Base-by-base conservation (phyloP, 495 filamentous ascomycete species). In the Achaetomiella virescens region DNA sequence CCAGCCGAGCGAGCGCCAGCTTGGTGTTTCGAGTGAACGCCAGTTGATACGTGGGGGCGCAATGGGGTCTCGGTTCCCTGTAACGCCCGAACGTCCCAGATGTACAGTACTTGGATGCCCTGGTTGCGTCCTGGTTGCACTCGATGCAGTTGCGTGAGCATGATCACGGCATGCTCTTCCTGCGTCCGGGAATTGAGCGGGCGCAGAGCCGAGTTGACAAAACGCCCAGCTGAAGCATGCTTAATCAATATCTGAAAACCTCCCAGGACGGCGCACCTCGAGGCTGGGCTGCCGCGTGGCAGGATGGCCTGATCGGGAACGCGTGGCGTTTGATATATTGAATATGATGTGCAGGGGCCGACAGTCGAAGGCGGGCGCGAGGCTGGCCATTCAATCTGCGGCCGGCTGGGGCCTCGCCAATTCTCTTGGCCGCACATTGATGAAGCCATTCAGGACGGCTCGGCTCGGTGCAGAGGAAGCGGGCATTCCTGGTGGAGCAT, bases 321-420 rank as follows among this genome's bases (percentile, higher is more conserved):
- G 44, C 6, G 48, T 27, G 48, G 48, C 46, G 46, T 38, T 33
- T 35, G 37, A 41, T 51, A 41, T 51, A 51, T 51, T 24, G 36
- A 41, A 51, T 11, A 10, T 15, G 33, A 18, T 51, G 21, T 18
- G 22, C 48, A 37, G 18, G 43, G 33, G 47, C 31, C 20, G 18
- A 15, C 31, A 21, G 17, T 7, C 33, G 21, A 44, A 9, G 38
- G 38, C 7, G 38, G 17, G 36, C 11, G 36, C 36, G 10, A 17
- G 9, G 27, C 27, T 31, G 27, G 27, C 36, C 36, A 3, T 6
- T 31, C 18, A 21, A 10, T 14, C 41, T 21, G n/a, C n/a, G n/a
- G n/a, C n/a, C n/a, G n/a, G n/a, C n/a, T n/a, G n/a, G n/a, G n/a
- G n/a, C n/a, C n/a, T n/a, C n/a, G n/a, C n/a, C 8, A 46, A 17